Evolutionary conservation across 768 basidiomycete species (phyloP).

Genomic region (Amanita pseudoporphyria): DNA sequence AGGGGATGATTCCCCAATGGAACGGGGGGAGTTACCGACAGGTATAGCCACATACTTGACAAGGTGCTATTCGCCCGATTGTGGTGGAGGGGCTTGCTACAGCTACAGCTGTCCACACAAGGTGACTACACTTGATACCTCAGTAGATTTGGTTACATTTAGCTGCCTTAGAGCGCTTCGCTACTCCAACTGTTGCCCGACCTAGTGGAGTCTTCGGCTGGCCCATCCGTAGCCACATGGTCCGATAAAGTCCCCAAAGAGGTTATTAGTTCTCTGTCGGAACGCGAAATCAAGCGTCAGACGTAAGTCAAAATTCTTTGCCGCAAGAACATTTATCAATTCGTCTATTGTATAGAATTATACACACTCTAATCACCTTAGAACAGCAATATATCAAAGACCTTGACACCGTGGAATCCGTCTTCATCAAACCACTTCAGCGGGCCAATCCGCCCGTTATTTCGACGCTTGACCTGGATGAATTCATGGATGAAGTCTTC

Average conservation of each 20-base stretch:
- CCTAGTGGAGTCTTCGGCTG: slow-evolving; percentile 22
- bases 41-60: slow-evolving; percentile 88
- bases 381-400: slow-evolving; percentile 89
- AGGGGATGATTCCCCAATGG: slow-evolving; percentile 47
- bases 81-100: slow-evolving; percentile 73
- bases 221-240: slow-evolving; percentile 32
- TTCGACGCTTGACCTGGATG: slow-evolving; percentile 47
- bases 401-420: slow-evolving; percentile 71
- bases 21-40: slow-evolving; percentile 69
- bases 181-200: slow-evolving; percentile 18
- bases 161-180: slow-evolving; percentile 21
- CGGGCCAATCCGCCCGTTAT: slow-evolving; percentile 33
- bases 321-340: background rate
- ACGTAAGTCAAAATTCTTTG: slow-evolving; percentile 28
- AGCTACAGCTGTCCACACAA: slow-evolving; percentile 70
- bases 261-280: slow-evolving; percentile 42
- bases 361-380: slow-evolving; percentile 80
- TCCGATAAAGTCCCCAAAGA: slow-evolving; percentile 33
- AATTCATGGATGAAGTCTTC: slow-evolving; percentile 86
- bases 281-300: slow-evolving; percentile 77
- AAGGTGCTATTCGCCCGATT: slow-evolving; percentile 82
- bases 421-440: slow-evolving; percentile 43
- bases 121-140: slow-evolving; percentile 24
- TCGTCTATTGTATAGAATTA: slow-evolving; percentile 37
- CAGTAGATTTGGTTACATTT: slow-evolving; percentile 1